phyloP scores from a whole-genome alignment of 306 rosid genomes.

The Coriaria nepalensis region DNA sequence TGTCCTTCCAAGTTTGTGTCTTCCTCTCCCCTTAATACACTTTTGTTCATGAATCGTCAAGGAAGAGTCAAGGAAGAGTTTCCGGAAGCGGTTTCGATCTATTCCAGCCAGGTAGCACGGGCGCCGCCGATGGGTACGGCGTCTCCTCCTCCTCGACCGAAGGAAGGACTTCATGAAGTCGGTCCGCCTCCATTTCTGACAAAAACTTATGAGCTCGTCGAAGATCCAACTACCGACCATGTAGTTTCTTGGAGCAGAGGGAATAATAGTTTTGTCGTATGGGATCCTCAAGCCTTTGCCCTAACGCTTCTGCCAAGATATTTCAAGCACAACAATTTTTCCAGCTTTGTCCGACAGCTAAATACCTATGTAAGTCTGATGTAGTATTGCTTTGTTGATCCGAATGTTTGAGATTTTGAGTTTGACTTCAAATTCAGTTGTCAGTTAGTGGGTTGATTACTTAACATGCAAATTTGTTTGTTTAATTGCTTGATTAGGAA shows the following conservation, averaged over 20 bases:
- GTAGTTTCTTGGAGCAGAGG: conserved; percentile 69
- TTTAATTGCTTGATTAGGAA: too few relatives aligned
- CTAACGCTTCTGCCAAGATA: conserved; percentile 55
- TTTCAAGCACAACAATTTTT: conserved; percentile 92
- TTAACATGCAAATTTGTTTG: neutral
- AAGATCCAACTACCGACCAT: conserved; percentile 49
- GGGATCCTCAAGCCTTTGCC: conserved; percentile 69
- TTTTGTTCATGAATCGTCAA: conserved; percentile 25
- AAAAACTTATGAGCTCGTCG: conserved; percentile 74
- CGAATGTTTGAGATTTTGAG: conserved; percentile 4
- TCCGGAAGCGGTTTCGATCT: conserved; percentile 19
- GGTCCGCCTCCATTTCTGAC: conserved; percentile 86
- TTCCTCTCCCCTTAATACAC: neutral
- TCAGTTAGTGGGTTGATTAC: conserved; percentile 9
- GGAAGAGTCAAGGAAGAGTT: conserved; percentile 33
- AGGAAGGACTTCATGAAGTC: conserved; percentile 45
- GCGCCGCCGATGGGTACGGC: neutral
- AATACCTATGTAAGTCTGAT: conserved; percentile 83
- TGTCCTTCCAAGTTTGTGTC: conserved; percentile 11
- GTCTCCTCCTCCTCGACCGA: conserved; percentile 38
- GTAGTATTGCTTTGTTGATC: conserved; percentile 1
- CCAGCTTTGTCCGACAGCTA: conserved; percentile 90
- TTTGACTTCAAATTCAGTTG: neutral
- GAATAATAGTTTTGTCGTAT: conserved; percentile 71
- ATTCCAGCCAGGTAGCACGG: neutral